Base-by-base conservation (phyloP, 495 filamentous ascomycete genomes). In the Schizothecium vesticola region DNA sequence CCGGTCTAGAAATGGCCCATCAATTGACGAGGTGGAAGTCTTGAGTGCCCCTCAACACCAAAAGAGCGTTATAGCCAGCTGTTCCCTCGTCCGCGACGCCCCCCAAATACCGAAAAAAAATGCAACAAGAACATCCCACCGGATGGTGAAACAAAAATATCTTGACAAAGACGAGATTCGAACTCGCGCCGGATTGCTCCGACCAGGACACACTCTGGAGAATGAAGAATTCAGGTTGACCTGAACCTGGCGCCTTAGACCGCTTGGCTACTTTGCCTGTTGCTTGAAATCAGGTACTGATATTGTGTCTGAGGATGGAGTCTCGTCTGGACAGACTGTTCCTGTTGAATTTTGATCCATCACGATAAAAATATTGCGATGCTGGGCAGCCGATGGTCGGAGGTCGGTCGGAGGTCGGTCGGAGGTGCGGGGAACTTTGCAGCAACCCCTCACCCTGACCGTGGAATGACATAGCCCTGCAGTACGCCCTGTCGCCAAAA, bases 221-320 rank as follows among this genome's bases (percentile, higher is more conserved):
- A 51, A 51, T 51, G 43, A 51, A 28, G 11, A 64, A 68, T 70
- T 68, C 68, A 70, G 65, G 65, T 72, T 65, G 56, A 31, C 74
- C 74, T 76, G 74, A 76, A 76, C 70, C 67, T 70, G 65, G 74
- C 74, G 74, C 74, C 74, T 76, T 76, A 64, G 74, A 76, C 74
- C 74, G 71, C 74, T 76, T 73, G 74, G 74, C 74, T 73, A 76
- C 63, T 67, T 73, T 31, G 28, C 43, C 43, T 51, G 43, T n/a
- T n/a, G 43, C 6, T 51, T 51, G 43, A 19, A 51, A 2, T 51
- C 43, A 8, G 16, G 8, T 51, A 19, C 19, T 16, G 43, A 51
- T 51, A 51, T 51, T 51, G 16, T 19, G 36, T n/a, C 7, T 51
- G 6, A 51, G n/a, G 43, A 51, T 19, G 43, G 43, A 51, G 16